Base-by-base conservation (phyloP, 2,329 filamentous ascomycete genomes). In the Monosporascus ibericus region DNA sequence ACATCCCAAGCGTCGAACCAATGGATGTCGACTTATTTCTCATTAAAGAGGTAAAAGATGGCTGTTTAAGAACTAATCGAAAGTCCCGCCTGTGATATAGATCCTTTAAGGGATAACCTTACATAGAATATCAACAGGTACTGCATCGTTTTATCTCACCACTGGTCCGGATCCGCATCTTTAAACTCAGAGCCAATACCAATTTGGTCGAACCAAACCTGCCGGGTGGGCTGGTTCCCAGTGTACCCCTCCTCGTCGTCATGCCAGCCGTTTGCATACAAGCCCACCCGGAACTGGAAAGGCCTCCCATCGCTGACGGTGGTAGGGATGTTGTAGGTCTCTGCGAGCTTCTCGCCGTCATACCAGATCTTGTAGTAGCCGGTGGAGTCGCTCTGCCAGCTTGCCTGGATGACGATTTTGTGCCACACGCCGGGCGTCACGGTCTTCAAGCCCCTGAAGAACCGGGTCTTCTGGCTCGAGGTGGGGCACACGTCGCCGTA, bases 191-290 rank as follows among this genome's bases (percentile, higher is more conserved):
- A 71, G 1, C 74, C 76, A 7, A 72, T 64, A 6, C 72, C 69
- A 53, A 79, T 70, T 65, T 77, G 70, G 56, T 79, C 76, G 57
- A 71, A 76, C 73, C 75, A 80, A n/a, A 78, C 60, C 63, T 76
- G 68, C 9, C 76, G 66, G 22, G 71, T 72, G 0, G 60, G 58
- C 65, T 78, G 75, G 17, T 55, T 68, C 1, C 73, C 74, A 47
- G 66, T 67, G 15, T 65, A 59, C 1, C 63, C 63, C 22, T 15
- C 42, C 2, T 5, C 5, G 38, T 73, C 65, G 54, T 78, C 75
- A 52, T 75, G 64, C 76, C 75, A 79, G 11, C 70, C 69, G 58
- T 78, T 79, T 1, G 75, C 75, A 61, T 79, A 79, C 34, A 78
- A 61, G 0, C 76, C 76, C 14, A 77, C 70, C 6, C 70, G 63